Evolutionary conservation across 2,329 filamentous ascomycete genomes (phyloP), one percentile per base, ranked within the genome.

Genomic region (Purpureocillium takamizusanense): DNA sequence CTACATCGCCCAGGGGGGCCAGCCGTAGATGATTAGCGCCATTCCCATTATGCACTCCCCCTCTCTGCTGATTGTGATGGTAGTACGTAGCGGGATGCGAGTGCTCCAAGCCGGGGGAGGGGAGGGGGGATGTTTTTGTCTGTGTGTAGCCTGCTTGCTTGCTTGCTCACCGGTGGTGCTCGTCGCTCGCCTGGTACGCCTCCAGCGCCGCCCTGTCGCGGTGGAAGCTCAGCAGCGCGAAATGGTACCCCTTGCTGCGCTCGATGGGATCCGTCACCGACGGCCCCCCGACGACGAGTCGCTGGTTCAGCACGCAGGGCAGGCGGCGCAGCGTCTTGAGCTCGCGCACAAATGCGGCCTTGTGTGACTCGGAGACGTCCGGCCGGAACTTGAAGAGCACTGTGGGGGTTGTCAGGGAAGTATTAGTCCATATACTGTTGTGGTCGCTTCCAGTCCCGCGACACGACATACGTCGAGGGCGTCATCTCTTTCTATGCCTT

Each of bases 171-270:
- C 61, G 54, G 38, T 71, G 62, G 46, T 76, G 72, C 41, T 76
- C 70, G 4, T 60, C 54, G 36, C 69, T 73, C 1, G 66, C 65
- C 39, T 76, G 72, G 37, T 76, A 76, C 33, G 62, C 63, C 2
- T 58, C 64, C 40, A 76, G 45, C 0, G 70, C 72, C 7, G 54
- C 54, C 6, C 48, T 51, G 16, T 70, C 54, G 4, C 62, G 48
- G 35, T 76, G 73, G 15, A 67, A 73, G 56, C 72, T 75, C 29
- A 76, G 38, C 0, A 76, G 53, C 0, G 68, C 65, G 40, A 65
- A 66, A 10, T 76, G 60, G 35, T 65, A 75, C 0, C 71, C 71
- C 42, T 76, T 72, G 51, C 70, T 75, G 14, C 65, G 57, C 27
- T 68, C 67, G 8, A 69, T 63, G 0, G 72, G 71, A 16, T 67